Base-by-base conservation (phyloP, 768 basidiomycete species). In the Hypholoma sublateritium region DNA sequence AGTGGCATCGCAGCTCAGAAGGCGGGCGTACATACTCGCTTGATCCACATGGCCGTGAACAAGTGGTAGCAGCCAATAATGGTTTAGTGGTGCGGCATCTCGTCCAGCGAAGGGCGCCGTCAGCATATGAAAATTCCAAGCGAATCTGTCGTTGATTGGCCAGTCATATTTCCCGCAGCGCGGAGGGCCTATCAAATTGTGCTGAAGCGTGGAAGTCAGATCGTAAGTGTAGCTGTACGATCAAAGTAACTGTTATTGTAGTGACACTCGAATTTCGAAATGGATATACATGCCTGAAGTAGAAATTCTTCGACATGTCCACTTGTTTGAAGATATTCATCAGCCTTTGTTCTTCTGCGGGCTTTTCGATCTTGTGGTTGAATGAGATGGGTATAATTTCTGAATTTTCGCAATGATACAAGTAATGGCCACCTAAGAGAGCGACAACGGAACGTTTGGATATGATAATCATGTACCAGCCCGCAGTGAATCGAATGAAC, bases 221-320 rank as follows among this genome's bases (percentile, higher is more conserved):
- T 98, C 96, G 72, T 99, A 99, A 0, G 95, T 93, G 68, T 98
- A 95, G 62, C 95, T 96, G 60, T 13, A 34, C 4, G 42, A 13
- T 19, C 37, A 61, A 37, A 54, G 58, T 32, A 5, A 6, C 43
- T 65, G 50, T 39, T 17, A 25, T 32, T 41, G 35, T 4, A 25
- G 17, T 34, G 25, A 11, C 24, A 24, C 22, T 47, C 46, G 16
- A 47, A 16, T 12, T 28, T 19, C 55, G 28, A 3, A 37, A 12
- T 35, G 32, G 5, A 56, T 25, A 56, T 68, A 35, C 43, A 24
- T 19, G 93, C 93, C 92, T 95, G 73, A 98, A 98, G 74, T 98
- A 99, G 70, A 98, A 98, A 75, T 98, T 98, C 75, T 98, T 98
- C n/a, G 90, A 88, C 81, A 98, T 85, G 67, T 99, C 96, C 1